phyloP scores from a whole-genome alignment of 1,284 basidiomycete species.

The Pyrrhoderma lamaoense region DNA sequence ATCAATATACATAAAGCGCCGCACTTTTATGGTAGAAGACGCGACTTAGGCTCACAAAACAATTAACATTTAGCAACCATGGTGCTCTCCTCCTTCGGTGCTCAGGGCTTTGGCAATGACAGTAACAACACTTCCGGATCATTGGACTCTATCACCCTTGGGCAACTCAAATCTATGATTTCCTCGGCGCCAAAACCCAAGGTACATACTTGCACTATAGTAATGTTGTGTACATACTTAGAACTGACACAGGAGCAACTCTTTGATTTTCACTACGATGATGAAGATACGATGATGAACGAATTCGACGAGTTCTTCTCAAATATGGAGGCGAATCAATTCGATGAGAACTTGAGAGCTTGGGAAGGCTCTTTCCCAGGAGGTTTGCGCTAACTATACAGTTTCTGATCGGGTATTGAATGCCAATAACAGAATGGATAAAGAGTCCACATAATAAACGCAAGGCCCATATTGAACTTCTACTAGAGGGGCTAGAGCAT shows the following conservation, averaged over 20 bases:
- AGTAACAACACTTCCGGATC: conserved; percentile 9
- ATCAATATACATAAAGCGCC: too few relatives aligned
- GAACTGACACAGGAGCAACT: conserved; percentile 55
- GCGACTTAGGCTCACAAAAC: too few relatives aligned
- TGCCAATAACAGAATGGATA: conserved; percentile 61
- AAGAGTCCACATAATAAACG: conserved; percentile 54
- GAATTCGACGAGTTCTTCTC: conserved; percentile 99
- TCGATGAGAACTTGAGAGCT: conserved; percentile 80
- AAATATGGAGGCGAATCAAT: conserved; percentile 91
- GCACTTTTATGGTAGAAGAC: too few relatives aligned
- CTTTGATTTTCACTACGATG: conserved; percentile 89
- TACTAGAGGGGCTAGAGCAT: conserved; percentile 83
- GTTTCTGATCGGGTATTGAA: conserved; percentile 9
- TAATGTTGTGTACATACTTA: not conserved
- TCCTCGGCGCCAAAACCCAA: conserved; percentile 67
- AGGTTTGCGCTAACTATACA: conserved; percentile 37
- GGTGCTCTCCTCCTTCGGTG: conserved; percentile 10
- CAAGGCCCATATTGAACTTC: conserved; percentile 66
- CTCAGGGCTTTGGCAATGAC: conserved; percentile 10
- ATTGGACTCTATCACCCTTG: conserved; percentile 71
- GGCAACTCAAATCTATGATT: conserved; percentile 73
- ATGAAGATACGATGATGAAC: conserved; percentile 91
- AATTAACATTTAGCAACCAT: conserved; percentile 1
- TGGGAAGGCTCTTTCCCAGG: conserved; percentile 80
- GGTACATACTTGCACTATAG: conserved; percentile 34